A percentile compares a stretch with the other conserved stretches of the same genome.
phyloP scores from a whole-genome alignment of 164 flowering plant genomes.

The Liriodendron chinense region DNA sequence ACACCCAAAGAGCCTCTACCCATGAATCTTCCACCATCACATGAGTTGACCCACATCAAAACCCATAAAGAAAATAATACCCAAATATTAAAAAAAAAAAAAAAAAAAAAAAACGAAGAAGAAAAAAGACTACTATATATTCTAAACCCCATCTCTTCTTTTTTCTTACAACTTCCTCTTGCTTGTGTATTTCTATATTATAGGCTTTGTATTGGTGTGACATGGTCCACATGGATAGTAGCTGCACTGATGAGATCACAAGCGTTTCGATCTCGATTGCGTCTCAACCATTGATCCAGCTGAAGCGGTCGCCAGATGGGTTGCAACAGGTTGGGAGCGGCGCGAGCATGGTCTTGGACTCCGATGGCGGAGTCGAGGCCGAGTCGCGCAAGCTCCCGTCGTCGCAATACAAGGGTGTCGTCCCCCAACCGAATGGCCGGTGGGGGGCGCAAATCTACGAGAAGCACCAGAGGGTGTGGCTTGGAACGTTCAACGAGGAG shows the following conservation, averaged over 20 bases:
- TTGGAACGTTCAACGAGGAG: slow-evolving; percentile 90
- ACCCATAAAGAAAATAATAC: neutral
- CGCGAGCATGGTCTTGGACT: slow-evolving; percentile 50
- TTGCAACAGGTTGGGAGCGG: slow-evolving; percentile 77
- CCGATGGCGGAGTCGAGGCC: slow-evolving; percentile 59
- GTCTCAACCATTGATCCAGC: slow-evolving; percentile 8
- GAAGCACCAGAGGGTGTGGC: slow-evolving; percentile 96
- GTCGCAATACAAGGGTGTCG: slow-evolving; percentile 87
- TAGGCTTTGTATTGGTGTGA: neutral
- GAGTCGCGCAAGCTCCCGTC: slow-evolving; percentile 84
- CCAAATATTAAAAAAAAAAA: neutral
- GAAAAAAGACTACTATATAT: slow-evolving; percentile 3
- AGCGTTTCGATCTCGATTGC: slow-evolving; percentile 27
- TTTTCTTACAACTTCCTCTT: neutral
- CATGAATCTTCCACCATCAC: slow-evolving; percentile 53
- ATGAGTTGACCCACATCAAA: slow-evolving; percentile 39
- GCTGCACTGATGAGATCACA: slow-evolving; percentile 48
- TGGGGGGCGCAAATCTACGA: slow-evolving; percentile 99
- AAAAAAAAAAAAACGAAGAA: neutral
- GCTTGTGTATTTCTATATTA: no score
- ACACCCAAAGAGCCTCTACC: slow-evolving; percentile 29
- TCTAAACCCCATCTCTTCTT: neutral
- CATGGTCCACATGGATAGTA: slow-evolving; percentile 37
- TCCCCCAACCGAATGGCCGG: slow-evolving; percentile 93
- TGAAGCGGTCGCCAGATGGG: slow-evolving; percentile 26